Conservation (phyloP, 768 basidiomycete species). For the Leccinum uliginosum region DNA sequence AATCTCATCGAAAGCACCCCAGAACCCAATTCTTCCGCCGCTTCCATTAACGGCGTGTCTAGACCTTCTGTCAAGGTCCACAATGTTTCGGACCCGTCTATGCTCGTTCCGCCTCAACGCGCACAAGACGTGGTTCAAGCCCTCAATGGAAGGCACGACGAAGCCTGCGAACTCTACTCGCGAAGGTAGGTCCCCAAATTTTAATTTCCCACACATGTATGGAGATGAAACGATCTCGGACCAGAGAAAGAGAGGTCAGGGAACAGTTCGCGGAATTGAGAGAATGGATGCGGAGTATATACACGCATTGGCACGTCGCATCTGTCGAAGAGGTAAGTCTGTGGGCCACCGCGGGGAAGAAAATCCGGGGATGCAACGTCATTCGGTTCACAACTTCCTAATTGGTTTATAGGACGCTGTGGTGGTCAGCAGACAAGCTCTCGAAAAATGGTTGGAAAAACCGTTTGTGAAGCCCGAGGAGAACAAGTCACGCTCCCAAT, state of each 20-base stretch:
- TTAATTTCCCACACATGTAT: slow-evolving; percentile 12
- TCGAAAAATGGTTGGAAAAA: slow-evolving; percentile 59
- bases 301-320: slow-evolving; percentile 54
- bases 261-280: slow-evolving; percentile 48
- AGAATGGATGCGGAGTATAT: slow-evolving; percentile 54
- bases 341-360: slow-evolving; percentile 2
- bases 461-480: slow-evolving; percentile 22
- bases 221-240: slow-evolving; percentile 11
- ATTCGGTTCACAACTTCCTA: slow-evolving; percentile 7
- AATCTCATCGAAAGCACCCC: slow-evolving; percentile 16
- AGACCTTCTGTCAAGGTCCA: slow-evolving; percentile 9
- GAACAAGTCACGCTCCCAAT: slow-evolving; percentile 17
- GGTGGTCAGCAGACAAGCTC: slow-evolving; percentile 55
- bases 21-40: slow-evolving; percentile 9
- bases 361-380: slow-evolving; percentile 5
- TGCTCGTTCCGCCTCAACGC: slow-evolving; percentile 48
- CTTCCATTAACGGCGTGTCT: slow-evolving; percentile 20
- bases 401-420: slow-evolving; percentile 43
- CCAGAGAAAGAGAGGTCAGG: slow-evolving; percentile 42
- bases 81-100: slow-evolving; percentile 9
- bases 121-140: slow-evolving; percentile 50
- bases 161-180: slow-evolving; percentile 46
- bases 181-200: slow-evolving; percentile 38
- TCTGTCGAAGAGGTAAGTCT: slow-evolving; percentile 44
- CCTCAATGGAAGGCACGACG: slow-evolving; percentile 53